phyloP scores from a whole-genome alignment of 495 filamentous ascomycete species.

The Aspergillus kassunensis region DNA sequence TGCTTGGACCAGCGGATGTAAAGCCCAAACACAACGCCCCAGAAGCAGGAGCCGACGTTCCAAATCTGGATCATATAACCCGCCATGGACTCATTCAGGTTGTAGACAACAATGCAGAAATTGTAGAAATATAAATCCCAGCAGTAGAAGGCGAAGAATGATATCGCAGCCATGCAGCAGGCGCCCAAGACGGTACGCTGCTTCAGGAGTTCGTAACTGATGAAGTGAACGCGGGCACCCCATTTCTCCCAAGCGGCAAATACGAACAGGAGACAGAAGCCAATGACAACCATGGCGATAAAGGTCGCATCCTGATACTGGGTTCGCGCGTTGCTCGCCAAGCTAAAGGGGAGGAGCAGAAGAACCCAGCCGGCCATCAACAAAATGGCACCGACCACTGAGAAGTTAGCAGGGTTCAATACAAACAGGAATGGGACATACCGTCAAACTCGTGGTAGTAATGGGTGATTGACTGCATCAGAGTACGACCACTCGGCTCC shows the following conservation, averaged over 20 bases:
- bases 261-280: conserved; percentile 49
- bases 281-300: conserved; percentile 56
- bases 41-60: conserved; percentile 64
- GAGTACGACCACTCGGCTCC: conserved; percentile 43
- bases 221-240: conserved; percentile 52
- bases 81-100: conserved; percentile 50
- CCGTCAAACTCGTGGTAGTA: conserved; percentile 60
- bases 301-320: conserved; percentile 50
- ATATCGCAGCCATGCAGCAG: conserved; percentile 47
- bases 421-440: conserved; percentile 21
- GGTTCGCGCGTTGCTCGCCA: conserved; percentile 41
- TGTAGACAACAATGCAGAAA: conserved; percentile 69
- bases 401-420: conserved; percentile 8
- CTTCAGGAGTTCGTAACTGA: conserved; percentile 56
- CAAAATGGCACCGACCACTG: conserved; percentile 53
- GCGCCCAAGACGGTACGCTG: conserved; percentile 64
- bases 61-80: conserved; percentile 67
- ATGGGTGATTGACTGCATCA: conserved; percentile 44
- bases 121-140: conserved; percentile 66
- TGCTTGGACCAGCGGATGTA: conserved; percentile 52
- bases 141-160: conserved; percentile 63
- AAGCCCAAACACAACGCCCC: conserved; percentile 51
- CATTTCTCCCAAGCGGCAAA: conserved; percentile 60
- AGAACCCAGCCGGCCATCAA: conserved; percentile 55
- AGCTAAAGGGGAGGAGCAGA: conserved; percentile 60